phyloP scores from a whole-genome alignment of 345 rosid genomes.

The rapeseed (Brassica napus) region DNA sequence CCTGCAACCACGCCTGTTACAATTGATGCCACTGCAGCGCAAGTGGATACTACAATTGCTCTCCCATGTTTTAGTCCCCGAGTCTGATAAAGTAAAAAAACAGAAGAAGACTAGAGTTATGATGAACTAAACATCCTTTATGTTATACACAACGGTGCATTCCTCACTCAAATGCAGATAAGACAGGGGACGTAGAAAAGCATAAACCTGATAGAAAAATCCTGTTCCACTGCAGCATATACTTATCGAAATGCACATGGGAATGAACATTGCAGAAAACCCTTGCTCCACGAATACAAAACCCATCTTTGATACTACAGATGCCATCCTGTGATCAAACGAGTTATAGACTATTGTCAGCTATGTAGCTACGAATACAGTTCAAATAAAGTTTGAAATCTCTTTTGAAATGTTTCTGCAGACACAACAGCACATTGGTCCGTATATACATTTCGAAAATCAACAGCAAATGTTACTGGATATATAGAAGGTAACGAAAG shows the following conservation, averaged over 20 bases:
- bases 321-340: constrained; percentile 79
- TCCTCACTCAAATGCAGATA: constrained; percentile 8
- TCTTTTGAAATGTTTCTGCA: background rate
- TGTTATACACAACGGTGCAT: background rate
- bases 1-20: constrained; percentile 97
- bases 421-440: constrained; percentile 9
- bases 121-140: background rate
- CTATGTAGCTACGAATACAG: constrained; percentile 17
- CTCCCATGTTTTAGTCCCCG: constrained; percentile 94
- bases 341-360: constrained; percentile 12
- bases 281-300: constrained; percentile 88
- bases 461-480: background rate
- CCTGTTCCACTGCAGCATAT: constrained; percentile 89
- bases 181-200: constrained; percentile 1
- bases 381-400: background rate
- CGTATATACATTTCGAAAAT: background rate
- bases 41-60: constrained; percentile 89
- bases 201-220: constrained; percentile 80
- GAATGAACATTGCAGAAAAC: constrained; percentile 63
- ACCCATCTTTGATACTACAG: constrained; percentile 97
- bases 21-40: constrained; percentile 96
- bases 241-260: constrained; percentile 83
- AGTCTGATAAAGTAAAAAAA: constrained; percentile 54
- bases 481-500: background rate
- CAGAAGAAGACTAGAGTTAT: background rate